Evolutionary conservation across 805 yeast species (phyloP).

Genomic region (Wickerhamomyces silvicola): DNA sequence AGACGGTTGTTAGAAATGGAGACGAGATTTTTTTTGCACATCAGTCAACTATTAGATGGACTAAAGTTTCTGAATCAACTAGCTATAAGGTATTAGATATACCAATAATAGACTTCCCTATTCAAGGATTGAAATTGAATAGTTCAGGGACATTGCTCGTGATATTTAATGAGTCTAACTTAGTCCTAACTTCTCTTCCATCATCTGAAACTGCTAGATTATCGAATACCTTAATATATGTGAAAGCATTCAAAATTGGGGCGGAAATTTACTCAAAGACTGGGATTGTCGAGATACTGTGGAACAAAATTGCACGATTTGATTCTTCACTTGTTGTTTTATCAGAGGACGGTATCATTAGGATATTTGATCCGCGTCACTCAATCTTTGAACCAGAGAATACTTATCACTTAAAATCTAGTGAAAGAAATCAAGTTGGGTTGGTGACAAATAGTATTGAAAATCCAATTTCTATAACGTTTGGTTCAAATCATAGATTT

Average conservation of each 20-base stretch:
- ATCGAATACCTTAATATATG: slow-evolving; percentile 1
- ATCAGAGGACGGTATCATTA: slow-evolving; percentile 25
- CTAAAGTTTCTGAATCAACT: slow-evolving; percentile 5
- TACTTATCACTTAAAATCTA: slow-evolving; percentile 14
- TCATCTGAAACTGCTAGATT: slow-evolving; percentile 7
- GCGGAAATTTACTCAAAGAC: slow-evolving; percentile 22
- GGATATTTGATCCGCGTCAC: slow-evolving; percentile 29
- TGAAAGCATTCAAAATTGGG: slow-evolving; percentile 23
- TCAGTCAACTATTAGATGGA: slow-evolving; percentile 13
- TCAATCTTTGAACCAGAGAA: slow-evolving; percentile 22
- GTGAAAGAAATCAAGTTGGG: slow-evolving; percentile 11
- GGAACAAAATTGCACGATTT: slow-evolving; percentile 38
- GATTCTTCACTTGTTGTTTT: slow-evolving; percentile 40
- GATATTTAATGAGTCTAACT: slow-evolving; percentile 25
- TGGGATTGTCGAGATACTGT: slow-evolving; percentile 31
- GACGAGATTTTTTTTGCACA: slow-evolving; percentile 17
- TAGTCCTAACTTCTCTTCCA: slow-evolving; percentile 30
- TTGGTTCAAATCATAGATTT: slow-evolving; percentile 14
- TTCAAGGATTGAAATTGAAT: slow-evolving; percentile 32
- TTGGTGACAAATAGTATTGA: slow-evolving; percentile 14
- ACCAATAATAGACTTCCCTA: slow-evolving; percentile 22
- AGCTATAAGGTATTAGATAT: slow-evolving; percentile 10
- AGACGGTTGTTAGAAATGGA: slow-evolving; percentile 11
- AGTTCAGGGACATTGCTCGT: slow-evolving; percentile 37
- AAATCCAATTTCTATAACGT: slow-evolving; percentile 19